Percentiles rank a stretch among this genome's conserved stretches.
phyloP scores from a whole-genome alignment of 2,329 filamentous ascomycete genomes.

The Fusarium siculi region DNA sequence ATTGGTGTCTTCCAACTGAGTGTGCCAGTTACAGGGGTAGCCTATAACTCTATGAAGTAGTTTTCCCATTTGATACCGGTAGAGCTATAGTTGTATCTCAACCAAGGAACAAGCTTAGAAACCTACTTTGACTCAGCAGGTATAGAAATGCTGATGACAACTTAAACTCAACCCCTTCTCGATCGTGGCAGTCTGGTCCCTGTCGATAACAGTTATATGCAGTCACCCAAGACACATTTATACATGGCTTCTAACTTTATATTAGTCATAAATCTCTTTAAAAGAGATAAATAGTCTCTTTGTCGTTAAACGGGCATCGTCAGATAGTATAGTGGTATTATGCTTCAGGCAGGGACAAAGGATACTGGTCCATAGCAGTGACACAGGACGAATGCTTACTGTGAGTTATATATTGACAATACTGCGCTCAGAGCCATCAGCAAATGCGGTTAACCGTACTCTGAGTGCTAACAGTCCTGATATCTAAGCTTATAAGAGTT shows the following conservation, averaged over 20 bases:
- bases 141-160: neutral
- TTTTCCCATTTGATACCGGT: too few relatives aligned
- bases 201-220: neutral
- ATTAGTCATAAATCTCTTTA: neutral
- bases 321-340: too few relatives aligned
- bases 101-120: accelerated
- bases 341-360: neutral
- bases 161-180: neutral
- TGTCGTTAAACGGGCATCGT: too few relatives aligned
- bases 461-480: neutral
- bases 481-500: neutral
- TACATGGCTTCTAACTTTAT: too few relatives aligned
- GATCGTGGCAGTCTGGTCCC: neutral
- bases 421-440: neutral
- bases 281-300: neutral
- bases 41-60: too few relatives aligned
- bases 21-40: neutral
- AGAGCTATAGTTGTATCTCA: neutral
- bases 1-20: neutral
- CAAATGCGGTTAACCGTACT: too few relatives aligned
- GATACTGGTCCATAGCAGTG: neutral
- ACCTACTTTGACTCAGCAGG: neutral
- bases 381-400: neutral
- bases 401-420: too few relatives aligned
- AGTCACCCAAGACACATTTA: too few relatives aligned